Percentiles rank a stretch among this genome's conserved stretches.
These are phyloP conservation scores for Prinsepia uniflora DNA, from an alignment of 306 rosid species.

Conservation along the genomic window DNA sequence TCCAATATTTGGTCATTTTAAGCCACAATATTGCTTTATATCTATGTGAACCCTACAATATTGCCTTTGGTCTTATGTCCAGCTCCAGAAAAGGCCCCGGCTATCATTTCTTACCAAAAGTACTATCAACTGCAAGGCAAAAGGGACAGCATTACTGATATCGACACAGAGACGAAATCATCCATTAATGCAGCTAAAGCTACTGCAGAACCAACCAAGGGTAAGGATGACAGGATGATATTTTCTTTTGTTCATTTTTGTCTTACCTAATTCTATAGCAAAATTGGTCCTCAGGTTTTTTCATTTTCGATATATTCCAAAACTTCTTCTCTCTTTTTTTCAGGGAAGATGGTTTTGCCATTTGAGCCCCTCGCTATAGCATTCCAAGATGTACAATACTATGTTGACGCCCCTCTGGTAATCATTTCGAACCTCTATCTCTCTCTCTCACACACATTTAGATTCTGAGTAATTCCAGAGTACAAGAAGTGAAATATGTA, in stretches of 20 bases:
- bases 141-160: background rate
- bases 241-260: background rate
- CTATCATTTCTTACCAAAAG: constrained; percentile 37
- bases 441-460: background rate
- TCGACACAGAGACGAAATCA: background rate
- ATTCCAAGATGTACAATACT: constrained; percentile 43
- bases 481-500: background rate
- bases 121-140: constrained; percentile 29
- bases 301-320: background rate
- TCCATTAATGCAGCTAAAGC: constrained; percentile 5
- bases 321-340: background rate
- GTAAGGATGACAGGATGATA: constrained; percentile 4
- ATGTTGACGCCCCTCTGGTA: constrained; percentile 48
- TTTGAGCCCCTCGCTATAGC: constrained; percentile 37
- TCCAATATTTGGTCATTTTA: background rate
- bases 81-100: constrained; percentile 43
- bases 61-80: background rate
- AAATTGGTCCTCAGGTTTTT: background rate
- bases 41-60: background rate
- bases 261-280: background rate
- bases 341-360: constrained; percentile 42
- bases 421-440: background rate
- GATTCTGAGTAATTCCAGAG: background rate
- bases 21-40: background rate
- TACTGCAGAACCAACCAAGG: constrained; percentile 17